Base-by-base conservation (phyloP, 495 filamentous ascomycete genomes). In the Staphylotrichum longicolle region DNA sequence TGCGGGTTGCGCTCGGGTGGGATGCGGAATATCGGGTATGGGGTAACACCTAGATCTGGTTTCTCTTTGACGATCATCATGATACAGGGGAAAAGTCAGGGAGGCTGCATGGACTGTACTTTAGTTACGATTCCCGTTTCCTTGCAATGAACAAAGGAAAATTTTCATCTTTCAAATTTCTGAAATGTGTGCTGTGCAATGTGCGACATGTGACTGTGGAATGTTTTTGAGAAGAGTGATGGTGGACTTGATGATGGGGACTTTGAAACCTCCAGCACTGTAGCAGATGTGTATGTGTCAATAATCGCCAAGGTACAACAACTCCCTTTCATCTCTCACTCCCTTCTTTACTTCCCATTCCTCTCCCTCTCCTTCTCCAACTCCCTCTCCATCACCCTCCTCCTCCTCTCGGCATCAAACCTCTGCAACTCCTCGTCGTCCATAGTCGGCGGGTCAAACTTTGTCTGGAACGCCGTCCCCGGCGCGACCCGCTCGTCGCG, bases 351-450 rank as follows among this genome's bases (percentile, higher is more conserved):
- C 1, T 27, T 27, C 20, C 20, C 20, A 27, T 27, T 27, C 20
- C 20, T 27, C 20, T 27, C 20, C 20, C 20, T 27, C 20, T 27
- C 20, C 20, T 27, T 27, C 20, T 27, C 20, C 20, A 27, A 27
- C 20, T 27, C 20, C 20, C 20, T 27, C 20, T 27, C 8, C 59
- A 55, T 52, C 42, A 75, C 54, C 72, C 56, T 63, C 72, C 72
- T 76, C 74, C 74, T 73, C 71, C 69, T 70, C 74, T 83, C 76
- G 50, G 81, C 80, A 68, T 87, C 82, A 61, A 61, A 60, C 66
- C 79, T 75, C 56, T 82, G 68, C 62, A 79, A 85, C 73, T 84
- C 86, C 66, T 82, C 82, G 67, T 90, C 87, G 63, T 78, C 81
- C 62, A 80, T 66, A 62, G 86, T 83, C 3, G 85, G 79, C 58